Evolutionary conservation across 768 basidiomycete genomes (phyloP).

Genomic region (Suillus subaureus): DNA sequence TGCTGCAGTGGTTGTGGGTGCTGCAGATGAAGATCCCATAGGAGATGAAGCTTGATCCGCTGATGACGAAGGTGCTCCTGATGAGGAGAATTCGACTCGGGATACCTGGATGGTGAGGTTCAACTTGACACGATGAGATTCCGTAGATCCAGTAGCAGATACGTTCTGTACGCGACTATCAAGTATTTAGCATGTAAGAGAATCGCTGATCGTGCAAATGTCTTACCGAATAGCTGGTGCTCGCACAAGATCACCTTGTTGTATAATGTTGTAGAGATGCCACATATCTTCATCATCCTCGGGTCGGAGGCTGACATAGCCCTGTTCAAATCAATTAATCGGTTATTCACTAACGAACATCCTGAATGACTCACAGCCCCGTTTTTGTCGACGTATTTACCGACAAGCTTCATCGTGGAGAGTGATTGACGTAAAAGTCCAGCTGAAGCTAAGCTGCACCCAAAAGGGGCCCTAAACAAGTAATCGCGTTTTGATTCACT

Average conservation of each 20-base stretch:
- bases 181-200: conserved; percentile 14
- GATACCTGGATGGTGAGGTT: conserved; percentile 84
- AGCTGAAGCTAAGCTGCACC: neutral
- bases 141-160: conserved; percentile 91
- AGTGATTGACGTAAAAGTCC: conserved; percentile 4
- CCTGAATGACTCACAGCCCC: conserved; percentile 59
- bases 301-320: conserved; percentile 90
- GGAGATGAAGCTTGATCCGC: conserved; percentile 39
- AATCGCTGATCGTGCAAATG: neutral
- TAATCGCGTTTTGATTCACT: neutral
- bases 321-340: conserved; percentile 50
- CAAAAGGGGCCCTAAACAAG: conserved; percentile 1
- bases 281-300: conserved; percentile 99
- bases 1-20: conserved; percentile 49
- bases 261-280: conserved; percentile 98
- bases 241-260: conserved; percentile 83
- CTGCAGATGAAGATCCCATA: conserved; percentile 30
- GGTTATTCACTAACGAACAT: neutral
- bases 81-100: conserved; percentile 80
- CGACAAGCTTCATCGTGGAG: conserved; percentile 78
- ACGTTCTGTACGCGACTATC: conserved; percentile 83
- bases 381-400: conserved; percentile 82
- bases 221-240: conserved; percentile 81
- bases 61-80: conserved; percentile 53
- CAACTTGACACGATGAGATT: conserved; percentile 85